These are phyloP conservation scores for Pythium aristosporum DNA, from an alignment of 352 stramenopile species.

Conservation along the genomic window DNA sequence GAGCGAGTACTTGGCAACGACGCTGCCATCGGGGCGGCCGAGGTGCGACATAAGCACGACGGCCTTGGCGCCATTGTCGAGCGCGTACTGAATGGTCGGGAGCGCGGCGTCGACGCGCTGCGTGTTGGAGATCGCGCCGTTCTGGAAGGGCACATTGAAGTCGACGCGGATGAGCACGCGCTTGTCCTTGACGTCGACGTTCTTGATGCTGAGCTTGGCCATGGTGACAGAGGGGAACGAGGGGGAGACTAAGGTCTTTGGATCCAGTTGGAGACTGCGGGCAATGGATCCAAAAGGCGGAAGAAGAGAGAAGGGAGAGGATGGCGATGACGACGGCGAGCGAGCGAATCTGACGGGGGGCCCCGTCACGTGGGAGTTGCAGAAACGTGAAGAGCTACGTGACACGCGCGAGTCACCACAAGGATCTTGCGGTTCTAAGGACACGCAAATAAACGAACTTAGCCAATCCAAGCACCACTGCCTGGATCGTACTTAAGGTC, in stretches of 20 bases:
- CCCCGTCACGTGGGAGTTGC: conserved; percentile 14
- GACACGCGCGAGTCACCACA: conserved; percentile 31
- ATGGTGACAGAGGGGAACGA: conserved; percentile 33
- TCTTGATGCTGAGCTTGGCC: conserved; percentile 89
- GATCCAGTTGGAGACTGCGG: conserved; percentile 27
- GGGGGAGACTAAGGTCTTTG: neutral
- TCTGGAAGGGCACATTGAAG: conserved; percentile 98
- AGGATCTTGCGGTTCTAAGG: conserved; percentile 13
- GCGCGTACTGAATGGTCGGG: conserved; percentile 97
- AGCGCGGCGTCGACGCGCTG: conserved; percentile 97
- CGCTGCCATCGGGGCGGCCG: conserved; percentile 95
- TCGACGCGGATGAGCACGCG: conserved; percentile 99
- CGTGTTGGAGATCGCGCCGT: conserved; percentile 97
- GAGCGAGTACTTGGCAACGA: conserved; percentile 95
- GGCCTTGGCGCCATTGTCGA: conserved; percentile 96
- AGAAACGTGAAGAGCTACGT: conserved; percentile 19
- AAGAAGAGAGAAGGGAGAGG: too few species aligned
- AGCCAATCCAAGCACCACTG: conserved; percentile 10
- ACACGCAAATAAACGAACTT: conserved; percentile 19
- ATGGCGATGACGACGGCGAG: neutral
- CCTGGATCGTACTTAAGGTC: conserved; percentile 4
- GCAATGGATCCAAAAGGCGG: neutral
- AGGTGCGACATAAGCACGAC: conserved; percentile 99
- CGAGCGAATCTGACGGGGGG: conserved; percentile 18
- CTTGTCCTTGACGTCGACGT: conserved; percentile 95